Evolutionary conservation across 2,329 filamentous ascomycete species (phyloP), one percentile per base, ranked within the genome.

Genomic region (Nemania sp.): DNA sequence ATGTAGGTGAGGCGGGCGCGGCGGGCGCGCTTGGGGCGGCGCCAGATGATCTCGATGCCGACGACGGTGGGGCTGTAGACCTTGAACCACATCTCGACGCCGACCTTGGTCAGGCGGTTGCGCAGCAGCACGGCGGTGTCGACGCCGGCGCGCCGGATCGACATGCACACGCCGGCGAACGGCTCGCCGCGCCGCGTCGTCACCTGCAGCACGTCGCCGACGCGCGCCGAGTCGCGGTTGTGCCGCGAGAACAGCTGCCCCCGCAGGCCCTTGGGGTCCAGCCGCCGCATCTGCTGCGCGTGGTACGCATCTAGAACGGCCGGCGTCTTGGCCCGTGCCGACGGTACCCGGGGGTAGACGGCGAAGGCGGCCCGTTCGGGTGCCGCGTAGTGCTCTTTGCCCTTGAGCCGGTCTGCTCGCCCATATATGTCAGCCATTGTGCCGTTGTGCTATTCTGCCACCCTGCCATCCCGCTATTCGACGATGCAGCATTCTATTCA

Each of bases 61-160:
- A 89, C 85, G 26, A 97, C 88, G 68, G 90, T 88, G 56, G 93
- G 93, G 68, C 85, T 90, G 78, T 94, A 97, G 54, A 97, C 80
- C 80, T 99, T 99, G 75, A 89, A 91, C 86, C 91, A 96, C 90
- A 96, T 94, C 81, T 99, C 94, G 56, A 96, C 90, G 56, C 90
- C 90, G 6, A 95, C 84, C 64, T 89, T 84, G 62, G 90, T 92
- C 64, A 99, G 77, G 69, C 95, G 86, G 65, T 93, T 93, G 52
- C 94, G 83, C 56, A 99, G 79, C 55, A 96, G 76, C 50, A 99
- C 87, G 4, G 89, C 89, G 2, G 91, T 96, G 75, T 97, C 93
- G 56, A 94, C 83, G 55, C 91, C 91, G n/a, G 89, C 82, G 49
- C 91, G 82, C 51, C 92, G 89, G 70, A 99, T 92, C 68, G 88